Base-by-base conservation (phyloP, 2,329 filamentous ascomycete species). In the Xylaria digitata region DNA sequence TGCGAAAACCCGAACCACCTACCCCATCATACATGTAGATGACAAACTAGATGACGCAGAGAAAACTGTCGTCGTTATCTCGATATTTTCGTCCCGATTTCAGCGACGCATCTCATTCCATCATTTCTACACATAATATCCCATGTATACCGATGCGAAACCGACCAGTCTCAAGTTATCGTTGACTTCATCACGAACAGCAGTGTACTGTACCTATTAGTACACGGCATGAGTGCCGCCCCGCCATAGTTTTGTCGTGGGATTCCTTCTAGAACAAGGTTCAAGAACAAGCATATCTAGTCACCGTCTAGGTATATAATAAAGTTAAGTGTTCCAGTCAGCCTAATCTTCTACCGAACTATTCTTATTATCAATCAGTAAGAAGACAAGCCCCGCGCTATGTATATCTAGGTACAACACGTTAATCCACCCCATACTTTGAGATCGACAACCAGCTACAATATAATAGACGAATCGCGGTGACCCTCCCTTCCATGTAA, bases 191-290 rank as follows among this genome's bases (percentile, higher is more conserved):
- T 54, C 37, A 23, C 21, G 34, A 42, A 26, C 13, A 7, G 34
- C 9, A 23, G 34, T 23, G 19, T 13, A 37, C 34, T 2, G 26
- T 26, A 26, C 26, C 26, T 26, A 5, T 26, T 26, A 26, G 23
- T 34, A 45, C 57, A 62, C 46, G 19, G 21, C 50, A 65, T 52
- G 8, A 59, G 34, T 21, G 15, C 19, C 23, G n/a, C 26, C 32
- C 37, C 58, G 37, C 19, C 19, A 56, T 32, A 26, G 21, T 49
- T 34, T 55, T 32, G 26, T 37, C 17, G 37, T 40, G 49, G 37
- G 43, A 55, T 65, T 30, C 45, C 42, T 54, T 50, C 52, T 52
- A 32, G 56, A 65, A 49, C 50, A 61, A 48, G 42, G 32, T 43
- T 61, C 56, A 32, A 34, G 21, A 23, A 37, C n/a, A 55, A 17